These are phyloP conservation scores for Beauveria medogensis DNA, from an alignment of 2,329 filamentous ascomycete genomes.

Conservation along the genomic window DNA sequence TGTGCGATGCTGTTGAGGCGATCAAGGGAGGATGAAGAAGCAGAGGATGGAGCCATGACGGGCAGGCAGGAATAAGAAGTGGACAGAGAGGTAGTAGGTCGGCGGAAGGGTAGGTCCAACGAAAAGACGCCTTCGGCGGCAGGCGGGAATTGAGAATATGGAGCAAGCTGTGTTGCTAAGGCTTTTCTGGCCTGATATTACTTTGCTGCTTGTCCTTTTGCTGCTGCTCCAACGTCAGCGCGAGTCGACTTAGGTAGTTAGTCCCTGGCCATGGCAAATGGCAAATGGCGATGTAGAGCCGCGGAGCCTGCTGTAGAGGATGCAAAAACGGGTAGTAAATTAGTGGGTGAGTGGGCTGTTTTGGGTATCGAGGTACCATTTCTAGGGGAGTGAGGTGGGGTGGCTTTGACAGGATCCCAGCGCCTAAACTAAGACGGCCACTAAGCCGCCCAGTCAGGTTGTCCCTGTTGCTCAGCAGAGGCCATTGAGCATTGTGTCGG, in stretches of 20 bases:
- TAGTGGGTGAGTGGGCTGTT: slow-evolving; percentile 1
- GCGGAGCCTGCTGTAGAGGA: neutral
- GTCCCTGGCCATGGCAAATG: neutral
- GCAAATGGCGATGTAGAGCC: neutral
- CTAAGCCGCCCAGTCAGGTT: slow-evolving; percentile 1
- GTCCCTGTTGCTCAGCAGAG: neutral
- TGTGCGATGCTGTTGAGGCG: slow-evolving; percentile 54
- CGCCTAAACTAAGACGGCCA: neutral
- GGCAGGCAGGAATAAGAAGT: neutral
- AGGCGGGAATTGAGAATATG: neutral
- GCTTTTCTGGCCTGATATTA: neutral
- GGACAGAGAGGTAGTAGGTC: neutral
- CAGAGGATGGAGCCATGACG: slow-evolving; percentile 19
- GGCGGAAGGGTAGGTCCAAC: neutral
- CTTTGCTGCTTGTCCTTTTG: neutral
- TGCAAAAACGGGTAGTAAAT: neutral
- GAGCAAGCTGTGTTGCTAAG: neutral
- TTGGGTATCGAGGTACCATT: neutral
- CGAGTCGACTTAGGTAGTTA: neutral
- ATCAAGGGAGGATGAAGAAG: slow-evolving; percentile 40
- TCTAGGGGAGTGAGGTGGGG: neutral
- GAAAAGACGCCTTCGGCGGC: neutral
- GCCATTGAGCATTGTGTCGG: neutral
- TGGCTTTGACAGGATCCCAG: neutral
- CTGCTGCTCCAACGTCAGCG: slow-evolving; percentile 3